Evolutionary conservation across 2,329 filamentous ascomycete species (phyloP).

Genomic region (Pyrenophora graminea): DNA sequence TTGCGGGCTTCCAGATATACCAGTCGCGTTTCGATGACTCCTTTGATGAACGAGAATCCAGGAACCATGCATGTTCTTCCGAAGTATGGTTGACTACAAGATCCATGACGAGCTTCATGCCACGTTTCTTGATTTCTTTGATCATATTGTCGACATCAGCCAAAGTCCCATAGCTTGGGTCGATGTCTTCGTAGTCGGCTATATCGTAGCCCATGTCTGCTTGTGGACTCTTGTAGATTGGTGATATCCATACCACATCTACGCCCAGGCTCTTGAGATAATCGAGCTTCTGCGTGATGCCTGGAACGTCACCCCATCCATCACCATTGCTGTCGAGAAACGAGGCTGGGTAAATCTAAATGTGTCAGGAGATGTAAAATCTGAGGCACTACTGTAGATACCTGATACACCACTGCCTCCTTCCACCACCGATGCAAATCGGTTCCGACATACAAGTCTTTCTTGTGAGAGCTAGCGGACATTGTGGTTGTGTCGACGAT

Average conservation of each 20-base stretch:
- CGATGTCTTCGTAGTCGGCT: conserved; percentile 47
- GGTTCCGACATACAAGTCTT: conserved; percentile 36
- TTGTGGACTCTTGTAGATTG: conserved; percentile 54
- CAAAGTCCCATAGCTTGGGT: conserved; percentile 46
- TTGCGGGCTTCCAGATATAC: conserved; percentile 59
- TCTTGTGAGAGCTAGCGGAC: conserved; percentile 12
- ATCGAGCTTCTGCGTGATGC: conserved; percentile 61
- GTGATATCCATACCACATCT: conserved; percentile 44
- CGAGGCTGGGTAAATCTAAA: conserved; percentile 61
- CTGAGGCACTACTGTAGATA: conserved; percentile 1
- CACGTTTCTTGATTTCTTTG: conserved; percentile 41
- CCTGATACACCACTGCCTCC: conserved; percentile 63
- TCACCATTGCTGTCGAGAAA: conserved; percentile 63
- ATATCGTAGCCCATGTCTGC: conserved; percentile 51
- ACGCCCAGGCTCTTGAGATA: conserved; percentile 57
- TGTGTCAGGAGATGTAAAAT: background rate
- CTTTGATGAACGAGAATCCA: conserved; percentile 57
- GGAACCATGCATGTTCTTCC: conserved; percentile 60
- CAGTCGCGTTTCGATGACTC: conserved; percentile 56
- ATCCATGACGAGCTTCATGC: conserved; percentile 48
- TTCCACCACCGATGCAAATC: conserved; percentile 61
- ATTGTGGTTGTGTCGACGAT: conserved; percentile 1
- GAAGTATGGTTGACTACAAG: conserved; percentile 50
- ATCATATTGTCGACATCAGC: conserved; percentile 47
- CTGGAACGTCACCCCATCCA: conserved; percentile 61